These are phyloP conservation scores for Puccinia novopanici DNA, from an alignment of 1,284 basidiomycete genomes.

Conservation along the genomic window DNA sequence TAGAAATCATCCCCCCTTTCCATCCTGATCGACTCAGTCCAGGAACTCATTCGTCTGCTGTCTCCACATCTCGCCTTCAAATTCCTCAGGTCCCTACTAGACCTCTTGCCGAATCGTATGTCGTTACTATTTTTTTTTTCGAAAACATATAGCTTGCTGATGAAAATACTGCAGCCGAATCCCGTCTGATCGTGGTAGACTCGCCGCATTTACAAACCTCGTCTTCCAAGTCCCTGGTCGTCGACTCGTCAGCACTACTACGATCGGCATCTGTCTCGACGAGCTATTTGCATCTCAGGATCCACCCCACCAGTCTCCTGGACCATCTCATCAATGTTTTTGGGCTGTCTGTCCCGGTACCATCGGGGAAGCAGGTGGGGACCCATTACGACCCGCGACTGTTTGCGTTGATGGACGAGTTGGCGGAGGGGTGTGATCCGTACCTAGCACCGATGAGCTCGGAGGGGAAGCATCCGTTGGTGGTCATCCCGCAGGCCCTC, in stretches of 20 bases:
- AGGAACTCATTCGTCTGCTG: conserved; percentile 15
- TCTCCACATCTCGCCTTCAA: conserved; percentile 12
- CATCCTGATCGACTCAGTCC: conserved; percentile 16
- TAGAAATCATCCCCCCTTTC: not conserved
- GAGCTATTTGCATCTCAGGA: conserved; percentile 21
- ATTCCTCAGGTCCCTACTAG: conserved; percentile 14
- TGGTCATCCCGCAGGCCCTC: conserved; percentile 19
- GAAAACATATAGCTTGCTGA: not conserved
- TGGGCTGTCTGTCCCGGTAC: not conserved
- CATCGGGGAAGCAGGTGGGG: not conserved
- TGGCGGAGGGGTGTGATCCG: conserved; percentile 11
- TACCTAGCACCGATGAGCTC: conserved; percentile 8
- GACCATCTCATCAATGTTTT: conserved; percentile 39
- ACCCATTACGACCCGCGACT: conserved; percentile 38
- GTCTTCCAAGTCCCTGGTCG: not conserved
- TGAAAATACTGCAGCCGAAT: conserved; percentile 8
- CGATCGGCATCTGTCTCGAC: conserved; percentile 16
- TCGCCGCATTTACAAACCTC: conserved; percentile 37
- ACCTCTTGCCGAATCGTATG: conserved; percentile 34
- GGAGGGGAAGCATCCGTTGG: not conserved
- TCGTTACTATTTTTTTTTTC: not conserved
- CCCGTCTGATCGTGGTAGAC: conserved; percentile 33
- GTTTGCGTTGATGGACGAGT: conserved; percentile 30
- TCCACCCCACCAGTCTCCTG: conserved; percentile 39
- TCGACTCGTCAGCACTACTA: conserved; percentile 10